Conservation (phyloP, 768 basidiomycete genomes). For the Pleurotus djamor region DNA sequence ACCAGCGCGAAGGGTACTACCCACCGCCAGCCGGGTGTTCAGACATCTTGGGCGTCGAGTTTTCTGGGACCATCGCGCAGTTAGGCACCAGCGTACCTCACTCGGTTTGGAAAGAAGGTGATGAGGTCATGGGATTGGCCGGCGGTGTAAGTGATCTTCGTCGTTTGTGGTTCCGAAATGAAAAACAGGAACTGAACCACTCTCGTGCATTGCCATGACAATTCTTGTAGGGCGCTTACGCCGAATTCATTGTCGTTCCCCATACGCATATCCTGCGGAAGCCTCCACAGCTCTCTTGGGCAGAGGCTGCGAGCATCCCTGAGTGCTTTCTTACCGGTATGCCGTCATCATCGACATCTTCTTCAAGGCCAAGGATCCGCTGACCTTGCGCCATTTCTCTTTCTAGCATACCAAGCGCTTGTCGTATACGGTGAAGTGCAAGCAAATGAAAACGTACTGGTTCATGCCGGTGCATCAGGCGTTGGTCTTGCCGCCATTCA, state of each 20-base stretch:
- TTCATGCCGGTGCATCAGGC: slow-evolving; percentile 91
- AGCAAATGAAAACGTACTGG: slow-evolving; percentile 70
- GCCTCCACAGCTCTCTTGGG: slow-evolving; percentile 74
- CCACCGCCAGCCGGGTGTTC: slow-evolving; percentile 77
- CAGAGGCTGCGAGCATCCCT: slow-evolving; percentile 83
- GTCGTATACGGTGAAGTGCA: slow-evolving; percentile 69
- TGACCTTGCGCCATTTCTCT: background rate
- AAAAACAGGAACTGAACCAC: no score
- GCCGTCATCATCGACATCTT: slow-evolving; percentile 13
- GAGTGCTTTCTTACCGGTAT: slow-evolving; percentile 88
- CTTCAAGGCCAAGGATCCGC: background rate
- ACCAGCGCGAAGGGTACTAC: slow-evolving; percentile 71
- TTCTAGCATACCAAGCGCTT: slow-evolving; percentile 44
- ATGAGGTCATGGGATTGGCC: slow-evolving; percentile 78
- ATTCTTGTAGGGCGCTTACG: slow-evolving; percentile 77
- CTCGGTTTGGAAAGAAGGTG: slow-evolving; percentile 55
- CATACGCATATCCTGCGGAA: slow-evolving; percentile 72
- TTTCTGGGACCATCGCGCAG: slow-evolving; percentile 64
- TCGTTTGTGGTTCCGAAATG: background rate
- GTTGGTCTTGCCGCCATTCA: slow-evolving; percentile 90
- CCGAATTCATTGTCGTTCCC: slow-evolving; percentile 75
- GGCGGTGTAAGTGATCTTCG: slow-evolving; percentile 62
- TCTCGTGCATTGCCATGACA: background rate
- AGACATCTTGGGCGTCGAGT: slow-evolving; percentile 83
- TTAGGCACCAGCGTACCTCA: slow-evolving; percentile 41